These are phyloP conservation scores for Leccinellum albellum DNA, from an alignment of 768 basidiomycete genomes.

Conservation along the genomic window DNA sequence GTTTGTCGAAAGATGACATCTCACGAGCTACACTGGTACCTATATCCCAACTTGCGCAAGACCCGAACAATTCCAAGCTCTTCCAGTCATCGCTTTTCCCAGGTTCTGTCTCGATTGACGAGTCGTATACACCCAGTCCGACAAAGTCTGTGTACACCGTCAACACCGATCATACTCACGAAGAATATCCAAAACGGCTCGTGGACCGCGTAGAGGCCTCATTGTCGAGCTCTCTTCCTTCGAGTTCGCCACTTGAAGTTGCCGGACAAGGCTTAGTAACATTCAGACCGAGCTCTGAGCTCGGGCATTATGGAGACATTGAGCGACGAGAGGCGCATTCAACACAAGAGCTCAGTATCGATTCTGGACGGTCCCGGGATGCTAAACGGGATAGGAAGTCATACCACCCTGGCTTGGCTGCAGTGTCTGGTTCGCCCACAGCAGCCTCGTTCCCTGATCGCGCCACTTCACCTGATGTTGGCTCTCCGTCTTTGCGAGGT, in stretches of 20 bases:
- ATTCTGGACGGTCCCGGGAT: slow-evolving; percentile 50
- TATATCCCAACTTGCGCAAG: slow-evolving; percentile 52
- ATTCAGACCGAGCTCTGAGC: slow-evolving; percentile 70
- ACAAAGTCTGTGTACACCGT: slow-evolving; percentile 51
- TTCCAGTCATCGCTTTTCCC: slow-evolving; percentile 44
- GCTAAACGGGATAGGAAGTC: slow-evolving; percentile 55
- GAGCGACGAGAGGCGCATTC: slow-evolving; percentile 32
- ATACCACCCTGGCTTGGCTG: slow-evolving; percentile 56
- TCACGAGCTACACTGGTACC: slow-evolving; percentile 51
- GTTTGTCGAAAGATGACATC: slow-evolving; percentile 58
- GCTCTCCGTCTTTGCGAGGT: slow-evolving; percentile 47
- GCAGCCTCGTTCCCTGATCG: slow-evolving; percentile 33
- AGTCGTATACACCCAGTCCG: slow-evolving; percentile 46
- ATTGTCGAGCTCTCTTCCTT: slow-evolving; percentile 58
- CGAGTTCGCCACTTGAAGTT: slow-evolving; percentile 42
- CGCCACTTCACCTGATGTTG: slow-evolving; percentile 47
- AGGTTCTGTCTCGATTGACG: slow-evolving; percentile 22
- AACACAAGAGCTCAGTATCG: slow-evolving; percentile 46
- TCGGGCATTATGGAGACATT: slow-evolving; percentile 76
- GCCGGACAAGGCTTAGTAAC: slow-evolving; percentile 28
- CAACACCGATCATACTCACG: slow-evolving; percentile 26
- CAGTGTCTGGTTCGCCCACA: slow-evolving; percentile 47
- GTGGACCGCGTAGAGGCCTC: slow-evolving; percentile 53
- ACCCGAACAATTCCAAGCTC: slow-evolving; percentile 55
- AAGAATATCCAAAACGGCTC: slow-evolving; percentile 35